These are phyloP conservation scores for Phlegmacium glaucopus DNA, from an alignment of 768 basidiomycete genomes.

Conservation along the genomic window DNA sequence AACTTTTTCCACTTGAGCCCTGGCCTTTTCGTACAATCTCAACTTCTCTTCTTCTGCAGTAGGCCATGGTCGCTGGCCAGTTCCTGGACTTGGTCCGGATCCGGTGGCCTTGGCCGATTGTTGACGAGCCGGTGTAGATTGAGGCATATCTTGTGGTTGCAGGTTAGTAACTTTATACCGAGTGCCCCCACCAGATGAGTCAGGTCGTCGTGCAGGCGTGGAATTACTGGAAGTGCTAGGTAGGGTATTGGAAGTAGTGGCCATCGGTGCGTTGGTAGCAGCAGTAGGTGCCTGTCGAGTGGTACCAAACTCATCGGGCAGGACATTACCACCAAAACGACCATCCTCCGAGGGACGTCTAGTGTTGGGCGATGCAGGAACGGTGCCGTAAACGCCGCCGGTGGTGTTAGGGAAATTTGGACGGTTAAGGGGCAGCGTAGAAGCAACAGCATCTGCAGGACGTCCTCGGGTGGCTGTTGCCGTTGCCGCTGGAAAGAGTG, in stretches of 20 bases:
- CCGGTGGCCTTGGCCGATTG: slow-evolving; percentile 6
- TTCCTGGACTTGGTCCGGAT: slow-evolving; percentile 9
- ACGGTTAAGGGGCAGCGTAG: slow-evolving; percentile 20
- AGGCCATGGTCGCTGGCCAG: slow-evolving; percentile 40
- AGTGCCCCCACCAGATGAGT: slow-evolving; percentile 24
- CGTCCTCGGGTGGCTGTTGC: slow-evolving; percentile 8
- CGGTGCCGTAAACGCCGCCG: slow-evolving; percentile 1
- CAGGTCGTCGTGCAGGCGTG: slow-evolving; percentile 15
- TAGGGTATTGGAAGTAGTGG: slow-evolving; percentile 6
- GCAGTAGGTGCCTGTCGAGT: slow-evolving; percentile 10
- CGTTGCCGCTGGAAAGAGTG: slow-evolving; percentile 29
- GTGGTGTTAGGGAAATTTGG: slow-evolving; percentile 7
- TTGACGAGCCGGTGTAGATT: slow-evolving; percentile 15
- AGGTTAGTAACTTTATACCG: slow-evolving; percentile 42
- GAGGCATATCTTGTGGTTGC: slow-evolving; percentile 25
- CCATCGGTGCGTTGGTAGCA: slow-evolving; percentile 4
- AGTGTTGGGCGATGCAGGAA: slow-evolving; percentile 14
- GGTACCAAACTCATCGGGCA: slow-evolving; percentile 16
- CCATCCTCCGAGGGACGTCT: no score
- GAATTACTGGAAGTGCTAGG: slow-evolving; percentile 9
- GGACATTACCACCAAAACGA: slow-evolving; percentile 1
- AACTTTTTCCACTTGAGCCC: slow-evolving; percentile 51
- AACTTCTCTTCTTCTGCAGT: slow-evolving; percentile 64
- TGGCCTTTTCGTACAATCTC: slow-evolving; percentile 60
- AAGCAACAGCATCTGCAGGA: slow-evolving; percentile 13